Evolutionary conservation across 2,329 filamentous ascomycete species (phyloP), one percentile per base, ranked within the genome.

Genomic region (Talaromyces sp.): DNA sequence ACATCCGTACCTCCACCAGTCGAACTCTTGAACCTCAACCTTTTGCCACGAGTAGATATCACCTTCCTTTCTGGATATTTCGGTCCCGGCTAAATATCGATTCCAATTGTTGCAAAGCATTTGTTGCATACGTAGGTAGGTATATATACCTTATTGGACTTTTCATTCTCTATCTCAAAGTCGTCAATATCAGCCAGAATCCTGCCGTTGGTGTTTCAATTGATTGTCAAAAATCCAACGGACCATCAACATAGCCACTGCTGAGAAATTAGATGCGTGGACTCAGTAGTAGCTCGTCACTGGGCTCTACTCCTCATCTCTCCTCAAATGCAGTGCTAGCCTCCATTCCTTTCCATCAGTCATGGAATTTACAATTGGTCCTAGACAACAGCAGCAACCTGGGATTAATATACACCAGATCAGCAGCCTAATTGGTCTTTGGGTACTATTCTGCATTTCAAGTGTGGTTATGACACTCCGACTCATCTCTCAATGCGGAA

Each of bases 391-490:
- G 10, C 24, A 35, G 9, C 35, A 35, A 39, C 27, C 54, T 43
- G 48, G 58, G 22, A 13, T 54, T 22, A 57, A 39, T 22, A 39
- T n/a, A 48, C 13, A 33, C 13, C 63, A 62, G 54, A 52, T 39
- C 5, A 24, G 43, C 6, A 62, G 16, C 22, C 60, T 67, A 6
- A 16, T 56, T 31, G 56, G 47, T 24, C 54, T 63, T 45, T 67
- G 66, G 66, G 56, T 48, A 1, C 37, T 63, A 9, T 65, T 66
- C 24, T 35, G 33, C 14, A 9, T 64, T n/a, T 54, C 66, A 3
- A 61, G 52, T 3, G 47, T 66, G 16, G 35, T 66, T 6, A 39
- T 67, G 48, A 22, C 66, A 35, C 48, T 67, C 22, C 64, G 66
- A 13, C 31, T 66, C 9, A 14, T 61, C 8, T 52, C 64, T 14